Conservation (phyloP, 2,329 filamentous ascomycete genomes). For the Aureobasidium zeae region DNA sequence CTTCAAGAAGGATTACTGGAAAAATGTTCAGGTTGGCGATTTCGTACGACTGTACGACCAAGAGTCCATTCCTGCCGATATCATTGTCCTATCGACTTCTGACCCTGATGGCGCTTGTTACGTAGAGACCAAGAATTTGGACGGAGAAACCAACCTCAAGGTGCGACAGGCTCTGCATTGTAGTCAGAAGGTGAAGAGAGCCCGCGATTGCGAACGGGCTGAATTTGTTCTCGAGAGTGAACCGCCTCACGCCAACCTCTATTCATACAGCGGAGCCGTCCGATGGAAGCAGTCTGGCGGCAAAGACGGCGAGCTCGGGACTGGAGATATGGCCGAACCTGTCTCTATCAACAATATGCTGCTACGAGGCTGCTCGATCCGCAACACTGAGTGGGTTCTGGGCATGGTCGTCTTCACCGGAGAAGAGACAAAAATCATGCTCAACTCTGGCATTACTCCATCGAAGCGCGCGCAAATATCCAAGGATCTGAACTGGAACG, state of each 20-base stretch:
- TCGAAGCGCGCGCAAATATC: conserved; percentile 88
- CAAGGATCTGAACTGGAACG: conserved; percentile 91
- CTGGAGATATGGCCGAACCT: conserved; percentile 77
- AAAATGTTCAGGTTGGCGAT: conserved; percentile 88
- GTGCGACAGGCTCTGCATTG: conserved; percentile 85
- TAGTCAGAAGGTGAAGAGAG: conserved; percentile 73
- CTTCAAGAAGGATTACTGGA: conserved; percentile 93
- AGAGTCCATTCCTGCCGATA: conserved; percentile 87
- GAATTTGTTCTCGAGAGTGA: conserved; percentile 88
- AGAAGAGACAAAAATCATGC: conserved; percentile 97
- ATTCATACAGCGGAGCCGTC: conserved; percentile 85
- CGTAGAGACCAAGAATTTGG: conserved; percentile 95
- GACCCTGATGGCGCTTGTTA: conserved; percentile 93
- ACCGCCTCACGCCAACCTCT: conserved; percentile 82
- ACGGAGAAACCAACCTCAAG: conserved; percentile 96
- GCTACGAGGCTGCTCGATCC: conserved; percentile 81
- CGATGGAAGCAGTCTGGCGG: conserved; percentile 71
- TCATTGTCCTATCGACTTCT: conserved; percentile 86
- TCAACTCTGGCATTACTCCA: conserved; percentile 91
- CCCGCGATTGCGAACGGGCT: conserved; percentile 81
- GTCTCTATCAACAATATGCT: conserved; percentile 93
- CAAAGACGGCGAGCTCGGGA: conserved; percentile 51
- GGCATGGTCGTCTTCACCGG: conserved; percentile 92
- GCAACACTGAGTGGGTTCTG: conserved; percentile 93
- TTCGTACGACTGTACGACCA: conserved; percentile 95